Evolutionary conservation across 148 eudicot genomes (phyloP), one percentile per base, ranked within the genome.

Genomic region (Persicaria tinctoria): DNA sequence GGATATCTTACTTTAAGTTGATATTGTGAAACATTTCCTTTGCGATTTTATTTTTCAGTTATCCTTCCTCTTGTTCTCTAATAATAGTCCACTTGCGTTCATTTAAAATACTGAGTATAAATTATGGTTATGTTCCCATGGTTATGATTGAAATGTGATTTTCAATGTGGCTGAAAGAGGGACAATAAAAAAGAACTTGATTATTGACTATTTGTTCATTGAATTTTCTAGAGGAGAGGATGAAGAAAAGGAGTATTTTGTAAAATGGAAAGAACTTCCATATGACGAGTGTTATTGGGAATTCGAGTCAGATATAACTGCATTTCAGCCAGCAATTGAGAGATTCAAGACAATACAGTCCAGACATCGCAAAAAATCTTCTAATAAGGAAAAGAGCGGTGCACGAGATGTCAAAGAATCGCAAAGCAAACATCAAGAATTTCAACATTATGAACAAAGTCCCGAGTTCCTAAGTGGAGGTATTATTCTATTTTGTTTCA

Each of bases 221-320:
- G 55, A 68, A 51, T 78, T 76, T 75, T 68, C 77, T 78, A 95
- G 98, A 83, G 96, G 84, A 18, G 81, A 69, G 16, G 92, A 84
- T 74, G 97, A 79, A 18, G 97, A 87, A 73, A 95, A 90, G 86
- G 91, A 95, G 82, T 95, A 95, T 81, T 78, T 87, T 79, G 98
- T 95, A 46, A 95, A 95, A 74, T 95, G 90, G 89, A 92, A 92
- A 81, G 97, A 92, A 44, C 93, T 95, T 71, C 62, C 84, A 6
- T 92, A 95, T 76, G 98, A 95, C 80, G 98, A 95, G 82, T 95
- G 98, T 78, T 89, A 77, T 46, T 95, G 98, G 98, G 98, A 95
- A 81, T 85, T 79, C 50, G 97, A 92, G 79, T 83, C 90, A 3
- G 97, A 92, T 74, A 90, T 95, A 78, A 83, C 89, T 53, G 84